Evolutionary conservation across 2,329 filamentous ascomycete genomes (phyloP), one percentile per base, ranked within the genome.

Genomic region (Curvularia eragrostidis): DNA sequence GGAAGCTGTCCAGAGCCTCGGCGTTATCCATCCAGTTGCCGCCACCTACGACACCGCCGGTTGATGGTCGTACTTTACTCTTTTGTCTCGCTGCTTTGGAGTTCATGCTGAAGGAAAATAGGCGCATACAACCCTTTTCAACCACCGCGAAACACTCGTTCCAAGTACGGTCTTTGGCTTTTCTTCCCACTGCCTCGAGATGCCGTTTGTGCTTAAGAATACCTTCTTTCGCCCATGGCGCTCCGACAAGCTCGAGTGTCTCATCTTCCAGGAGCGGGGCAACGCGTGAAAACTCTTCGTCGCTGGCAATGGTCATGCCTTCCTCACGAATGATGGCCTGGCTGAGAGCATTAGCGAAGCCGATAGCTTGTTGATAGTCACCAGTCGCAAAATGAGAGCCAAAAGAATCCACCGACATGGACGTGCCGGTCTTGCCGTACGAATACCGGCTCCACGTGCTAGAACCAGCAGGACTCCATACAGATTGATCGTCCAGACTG

Each of bases 11-110:
- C 9, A 97, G 83, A 63, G 89, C 91, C 63, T 96, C 93, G 5
- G 95, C 95, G 72, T 96, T 98, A 66, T 97, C 93, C 76, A 94
- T 94, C 95, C 95, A 99, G 76, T 99, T 98, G 23, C 95, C 95
- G 59, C 95, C 95, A 64, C 95, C 95, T 2, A 98, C 95, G 6
- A 90, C 84, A 26, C 88, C 86, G 12, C 86, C 87, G 9, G 84
- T 84, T 21, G 81, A 80, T 36, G 78, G 74, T 50, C 84, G 81
- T 71, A 76, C 81, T 62, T 86, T 87, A 61, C 79, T 83, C 75
- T 91, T 93, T 66, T 87, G 84, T 32, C 88, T 84, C 66, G 88
- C 81, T 1, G 90, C 91, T 75, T 95, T 95, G 62, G 81, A 81
- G 42, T 87, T 88, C n/a, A 87, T 84, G 46, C 88, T 89, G 79